Base-by-base conservation (phyloP, 805 yeast genomes). In the Candida coquimbonensis region DNA sequence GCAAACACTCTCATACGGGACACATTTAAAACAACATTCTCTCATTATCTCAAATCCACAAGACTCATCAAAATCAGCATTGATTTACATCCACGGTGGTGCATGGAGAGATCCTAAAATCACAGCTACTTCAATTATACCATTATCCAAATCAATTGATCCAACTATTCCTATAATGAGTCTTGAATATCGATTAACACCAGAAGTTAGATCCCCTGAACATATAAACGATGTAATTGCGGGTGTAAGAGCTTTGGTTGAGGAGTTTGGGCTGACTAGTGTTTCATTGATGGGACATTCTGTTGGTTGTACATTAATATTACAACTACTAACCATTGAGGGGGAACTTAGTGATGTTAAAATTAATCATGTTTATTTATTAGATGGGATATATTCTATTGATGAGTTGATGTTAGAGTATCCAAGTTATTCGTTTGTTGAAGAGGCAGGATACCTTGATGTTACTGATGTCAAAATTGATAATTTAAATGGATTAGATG, bases 61-160 rank as follows among this genome's bases (percentile, higher is more conserved):
- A 5, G 14, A 19, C 14, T 7, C 45, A 36, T 6, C 11, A 38
- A 8, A 32, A n/a, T 44, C 57, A 3, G 62, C 75, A 17, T 44
- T 77, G 7, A 71, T 86, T 1, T 81, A 79, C 53, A 73, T 87
- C 36, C 96, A 87, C 63, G 96, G 96, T 1, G 96, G 96, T 0
- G 95, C 89, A 0, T 87, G 96, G 96, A 70, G 87, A 49, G 95
- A 84, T 56, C 77, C 80, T 1, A 59, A 50, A 3, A 81, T 83
- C 57, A 81, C 89, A 0, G 72, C 65, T 26, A 62, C 71, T 36
- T 91, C 83, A 54, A 78, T 77, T 44, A 66, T 65, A 9, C 53
- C 51, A 12, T 47, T 80, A 38, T 36, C 52, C 16, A 32, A 40
- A 13, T 12, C 17, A 51, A 62, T 21, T 34, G 43, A 9, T 45